Evolutionary conservation across 257 asterid genomes (phyloP).

Genomic region (Nicotiana sylvestris): DNA sequence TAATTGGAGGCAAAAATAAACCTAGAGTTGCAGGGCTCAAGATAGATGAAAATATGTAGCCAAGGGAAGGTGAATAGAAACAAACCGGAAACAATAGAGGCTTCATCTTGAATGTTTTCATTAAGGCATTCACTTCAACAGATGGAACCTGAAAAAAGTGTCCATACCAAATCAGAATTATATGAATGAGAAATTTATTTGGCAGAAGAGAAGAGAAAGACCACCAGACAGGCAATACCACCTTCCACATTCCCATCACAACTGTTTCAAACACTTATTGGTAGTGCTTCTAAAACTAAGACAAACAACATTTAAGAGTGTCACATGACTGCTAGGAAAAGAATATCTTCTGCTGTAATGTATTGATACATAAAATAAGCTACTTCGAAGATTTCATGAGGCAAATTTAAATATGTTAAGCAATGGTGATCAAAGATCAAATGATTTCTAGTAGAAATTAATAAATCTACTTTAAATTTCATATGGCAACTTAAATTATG

Average conservation of each 20-base stretch:
- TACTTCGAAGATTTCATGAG: too few relatives aligned
- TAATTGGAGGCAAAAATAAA: neutral
- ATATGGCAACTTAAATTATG: too few relatives aligned
- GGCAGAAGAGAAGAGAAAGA: constrained; percentile 1
- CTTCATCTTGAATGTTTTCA: constrained; percentile 97
- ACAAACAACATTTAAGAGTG: neutral
- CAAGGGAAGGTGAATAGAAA: constrained; percentile 16
- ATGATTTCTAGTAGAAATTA: too few relatives aligned
- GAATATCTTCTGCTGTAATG: neutral
- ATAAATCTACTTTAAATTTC: too few relatives aligned
- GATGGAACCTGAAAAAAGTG: constrained; percentile 80
- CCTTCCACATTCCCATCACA: neutral
- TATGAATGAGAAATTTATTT: neutral
- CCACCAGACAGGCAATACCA: neutral
- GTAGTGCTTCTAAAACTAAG: neutral
- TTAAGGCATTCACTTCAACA: constrained; percentile 92
- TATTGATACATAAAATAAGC: too few relatives aligned
- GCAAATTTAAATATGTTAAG: too few relatives aligned
- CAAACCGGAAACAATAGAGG: constrained; percentile 91
- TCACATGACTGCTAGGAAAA: neutral
- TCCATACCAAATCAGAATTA: constrained; percentile 14
- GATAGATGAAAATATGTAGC: constrained; percentile 9
- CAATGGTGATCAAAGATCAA: too few relatives aligned
- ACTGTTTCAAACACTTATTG: neutral
- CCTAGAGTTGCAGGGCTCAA: constrained; percentile 12